Evolutionary conservation across 495 filamentous ascomycete genomes (phyloP).

Genomic region (Podospora appendiculata): DNA sequence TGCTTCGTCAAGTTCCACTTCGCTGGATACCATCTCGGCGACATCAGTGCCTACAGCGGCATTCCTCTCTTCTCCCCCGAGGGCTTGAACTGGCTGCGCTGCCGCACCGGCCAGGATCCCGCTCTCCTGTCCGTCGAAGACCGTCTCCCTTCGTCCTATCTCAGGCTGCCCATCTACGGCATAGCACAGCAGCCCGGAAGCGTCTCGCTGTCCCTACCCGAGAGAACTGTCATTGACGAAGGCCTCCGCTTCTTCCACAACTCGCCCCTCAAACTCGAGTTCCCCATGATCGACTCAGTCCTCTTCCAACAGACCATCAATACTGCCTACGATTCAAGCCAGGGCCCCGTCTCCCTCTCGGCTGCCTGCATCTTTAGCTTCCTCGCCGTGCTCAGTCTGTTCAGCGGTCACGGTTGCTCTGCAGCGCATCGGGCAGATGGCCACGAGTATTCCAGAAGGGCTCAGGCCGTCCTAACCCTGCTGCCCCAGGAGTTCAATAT

Average conservation of each 20-base stretch:
- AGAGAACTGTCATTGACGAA: constrained; percentile 6
- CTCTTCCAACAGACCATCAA: constrained; percentile 36
- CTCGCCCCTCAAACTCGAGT: constrained; percentile 31
- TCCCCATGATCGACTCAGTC: constrained; percentile 33
- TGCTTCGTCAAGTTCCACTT: constrained; percentile 36
- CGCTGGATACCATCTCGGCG: constrained; percentile 39
- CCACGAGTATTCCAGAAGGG: constrained; percentile 28
- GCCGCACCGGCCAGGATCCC: constrained; percentile 36
- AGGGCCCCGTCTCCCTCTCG: constrained; percentile 8
- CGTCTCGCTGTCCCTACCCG: constrained; percentile 7
- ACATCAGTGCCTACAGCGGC: constrained; percentile 37
- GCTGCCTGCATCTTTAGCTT: constrained; percentile 41
- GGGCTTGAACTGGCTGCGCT: constrained; percentile 38
- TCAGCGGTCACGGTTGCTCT: constrained; percentile 11
- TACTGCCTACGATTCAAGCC: constrained; percentile 24
- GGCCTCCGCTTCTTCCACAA: constrained; percentile 9
- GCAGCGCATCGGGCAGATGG: constrained; percentile 21
- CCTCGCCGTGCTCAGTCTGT: constrained; percentile 26
- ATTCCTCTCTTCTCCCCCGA: constrained; percentile 39
- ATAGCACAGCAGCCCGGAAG: background rate
- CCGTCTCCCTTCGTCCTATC: background rate
- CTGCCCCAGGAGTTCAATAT: constrained; percentile 33
- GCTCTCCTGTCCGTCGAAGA: constrained; percentile 25
- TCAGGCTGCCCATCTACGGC: background rate
- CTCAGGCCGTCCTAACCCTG: constrained; percentile 32